Evolutionary conservation across 495 filamentous ascomycete genomes (phyloP).

Genomic region (Hypoxylon trugodes): DNA sequence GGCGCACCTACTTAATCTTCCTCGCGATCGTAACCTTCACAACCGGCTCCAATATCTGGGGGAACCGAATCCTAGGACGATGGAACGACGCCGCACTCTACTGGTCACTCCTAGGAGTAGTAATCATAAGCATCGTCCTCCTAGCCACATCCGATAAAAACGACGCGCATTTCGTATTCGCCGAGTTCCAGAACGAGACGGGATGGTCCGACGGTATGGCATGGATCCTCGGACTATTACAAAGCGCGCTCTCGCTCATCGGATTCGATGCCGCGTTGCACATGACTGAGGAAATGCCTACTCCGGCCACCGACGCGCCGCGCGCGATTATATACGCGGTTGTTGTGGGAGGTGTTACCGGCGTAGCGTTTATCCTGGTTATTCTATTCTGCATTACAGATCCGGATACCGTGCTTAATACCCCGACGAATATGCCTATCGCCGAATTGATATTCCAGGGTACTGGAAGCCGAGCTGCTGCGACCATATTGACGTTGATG

Average conservation of each 20-base stretch:
- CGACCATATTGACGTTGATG: conserved; percentile 46
- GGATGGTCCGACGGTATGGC: conserved; percentile 70
- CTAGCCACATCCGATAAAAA: conserved; percentile 48
- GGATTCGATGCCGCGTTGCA: conserved; percentile 71
- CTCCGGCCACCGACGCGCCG: conserved; percentile 47
- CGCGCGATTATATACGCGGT: conserved; percentile 50
- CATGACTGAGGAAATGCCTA: conserved; percentile 63
- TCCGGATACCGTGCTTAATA: conserved; percentile 43
- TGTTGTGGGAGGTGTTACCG: conserved; percentile 47
- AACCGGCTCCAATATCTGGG: conserved; percentile 45
- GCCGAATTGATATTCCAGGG: conserved; percentile 52
- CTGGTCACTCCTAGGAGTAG: conserved; percentile 49
- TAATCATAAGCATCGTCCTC: conserved; percentile 50
- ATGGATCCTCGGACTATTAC: conserved; percentile 69
- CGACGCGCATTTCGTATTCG: conserved; percentile 60
- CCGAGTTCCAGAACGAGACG: conserved; percentile 66
- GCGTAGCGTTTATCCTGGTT: conserved; percentile 44
- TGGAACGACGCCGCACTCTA: conserved; percentile 50
- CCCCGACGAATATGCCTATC: conserved; percentile 55
- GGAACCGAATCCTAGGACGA: conserved; percentile 44
- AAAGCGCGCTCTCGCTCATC: conserved; percentile 68
- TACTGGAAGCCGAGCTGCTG: conserved; percentile 43
- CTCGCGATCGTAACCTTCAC: conserved; percentile 45
- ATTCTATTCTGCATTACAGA: conserved; percentile 49
- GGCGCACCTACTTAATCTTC: conserved; percentile 49